Evolutionary conservation across 108 stramenopile species (phyloP).

Genomic region (Pseudonitzschia multistriata): DNA sequence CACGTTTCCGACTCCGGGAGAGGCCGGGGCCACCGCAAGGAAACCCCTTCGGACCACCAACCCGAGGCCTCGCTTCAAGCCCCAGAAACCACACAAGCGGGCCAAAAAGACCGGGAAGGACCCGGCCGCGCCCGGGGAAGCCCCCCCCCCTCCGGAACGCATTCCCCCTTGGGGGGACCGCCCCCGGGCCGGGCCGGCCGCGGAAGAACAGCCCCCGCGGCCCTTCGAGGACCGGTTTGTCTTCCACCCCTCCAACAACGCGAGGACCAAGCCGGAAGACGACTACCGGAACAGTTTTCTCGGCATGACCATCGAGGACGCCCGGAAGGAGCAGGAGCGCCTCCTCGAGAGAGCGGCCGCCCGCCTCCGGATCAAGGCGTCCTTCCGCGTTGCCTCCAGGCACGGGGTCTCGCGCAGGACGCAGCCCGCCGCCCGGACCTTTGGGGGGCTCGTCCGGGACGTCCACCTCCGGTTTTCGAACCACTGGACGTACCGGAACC

Average conservation of each 20-base stretch:
- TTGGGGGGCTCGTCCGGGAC: conserved; percentile 21
- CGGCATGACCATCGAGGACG: conserved; percentile 31
- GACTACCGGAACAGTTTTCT: background rate
- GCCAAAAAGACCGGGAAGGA: background rate
- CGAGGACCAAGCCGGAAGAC: conserved; percentile 7
- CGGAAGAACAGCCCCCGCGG: background rate
- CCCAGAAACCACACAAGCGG: conserved; percentile 8
- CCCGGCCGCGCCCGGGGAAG: no score
- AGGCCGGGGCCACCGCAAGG: no score
- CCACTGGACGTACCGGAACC: conserved; percentile 43
- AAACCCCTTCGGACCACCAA: background rate
- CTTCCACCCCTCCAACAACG: conserved; percentile 7
- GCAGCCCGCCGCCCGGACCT: no score
- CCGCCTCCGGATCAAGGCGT: conserved; percentile 21
- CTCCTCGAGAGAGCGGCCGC: conserved; percentile 37
- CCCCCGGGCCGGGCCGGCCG: background rate
- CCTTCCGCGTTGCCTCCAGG: background rate
- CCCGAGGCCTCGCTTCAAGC: conserved; percentile 7
- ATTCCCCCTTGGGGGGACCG: no score
- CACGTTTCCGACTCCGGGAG: no score
- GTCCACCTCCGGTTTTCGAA: conserved; percentile 18
- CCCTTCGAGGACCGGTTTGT: background rate
- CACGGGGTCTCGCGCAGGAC: no score
- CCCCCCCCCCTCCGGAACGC: no score
- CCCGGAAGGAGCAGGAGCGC: conserved; percentile 42